Percentiles rank a stretch among this genome's conserved stretches.
These are phyloP conservation scores for Aegle marmelos DNA, from an alignment of 345 rosid genomes.

Conservation along the genomic window DNA sequence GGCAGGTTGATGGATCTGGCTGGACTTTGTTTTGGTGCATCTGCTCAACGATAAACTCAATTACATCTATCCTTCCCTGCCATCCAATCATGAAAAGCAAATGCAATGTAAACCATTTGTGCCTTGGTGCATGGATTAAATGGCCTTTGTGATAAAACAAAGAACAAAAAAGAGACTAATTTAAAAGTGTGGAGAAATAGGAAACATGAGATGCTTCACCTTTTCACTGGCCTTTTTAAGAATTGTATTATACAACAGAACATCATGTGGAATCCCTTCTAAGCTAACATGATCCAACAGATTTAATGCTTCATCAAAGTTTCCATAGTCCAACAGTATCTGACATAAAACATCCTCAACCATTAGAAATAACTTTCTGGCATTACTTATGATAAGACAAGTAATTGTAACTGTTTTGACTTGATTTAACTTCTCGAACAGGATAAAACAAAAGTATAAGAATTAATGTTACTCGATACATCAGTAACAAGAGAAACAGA, in stretches of 20 bases:
- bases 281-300: slow-evolving; percentile 51
- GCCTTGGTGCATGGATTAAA: background rate
- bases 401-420: background rate
- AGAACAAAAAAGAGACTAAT: background rate
- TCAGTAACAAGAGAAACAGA: background rate
- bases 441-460: background rate
- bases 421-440: background rate
- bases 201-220: slow-evolving; percentile 30
- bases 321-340: slow-evolving; percentile 46
- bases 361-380: background rate
- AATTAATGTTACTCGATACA: background rate
- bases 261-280: slow-evolving; percentile 49
- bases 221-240: slow-evolving; percentile 46
- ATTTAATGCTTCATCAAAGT: slow-evolving; percentile 51
- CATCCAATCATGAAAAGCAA: slow-evolving; percentile 2
- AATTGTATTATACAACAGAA: slow-evolving; percentile 58
- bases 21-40: slow-evolving; percentile 53
- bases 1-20: slow-evolving; percentile 79
- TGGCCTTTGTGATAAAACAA: background rate
- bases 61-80: slow-evolving; percentile 62
- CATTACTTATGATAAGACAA: background rate
- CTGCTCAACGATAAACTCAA: slow-evolving; percentile 56
- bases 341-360: slow-evolving; percentile 28
- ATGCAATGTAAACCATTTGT: background rate
- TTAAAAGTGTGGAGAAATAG: background rate